Conservation (phyloP, 768 basidiomycete species). For the Terana coerulea region DNA sequence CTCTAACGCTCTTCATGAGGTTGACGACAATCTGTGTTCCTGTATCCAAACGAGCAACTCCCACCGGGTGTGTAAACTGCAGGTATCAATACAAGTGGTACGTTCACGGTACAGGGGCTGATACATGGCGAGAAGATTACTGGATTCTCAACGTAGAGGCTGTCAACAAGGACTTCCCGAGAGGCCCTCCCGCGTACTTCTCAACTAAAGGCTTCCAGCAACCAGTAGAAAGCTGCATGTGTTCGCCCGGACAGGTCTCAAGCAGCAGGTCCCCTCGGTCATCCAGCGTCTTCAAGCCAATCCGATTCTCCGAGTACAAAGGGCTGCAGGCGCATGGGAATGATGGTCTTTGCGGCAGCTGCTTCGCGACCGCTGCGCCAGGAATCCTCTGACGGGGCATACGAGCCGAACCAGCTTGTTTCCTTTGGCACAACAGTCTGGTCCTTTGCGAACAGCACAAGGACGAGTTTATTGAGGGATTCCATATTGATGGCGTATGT, state of each 20-base stretch:
- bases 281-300: conserved; percentile 71
- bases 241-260: conserved; percentile 63
- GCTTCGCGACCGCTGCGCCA: conserved; percentile 18
- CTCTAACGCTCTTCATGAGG: neutral
- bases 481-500: conserved; percentile 61
- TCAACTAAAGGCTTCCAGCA: conserved; percentile 32
- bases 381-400: conserved; percentile 40
- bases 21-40: neutral
- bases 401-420: conserved; percentile 83
- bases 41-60: neutral
- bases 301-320: conserved; percentile 80
- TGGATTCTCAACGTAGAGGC: neutral
- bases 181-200: conserved; percentile 23
- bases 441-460: conserved; percentile 71
- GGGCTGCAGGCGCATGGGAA: conserved; percentile 71
- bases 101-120: neutral
- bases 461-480: conserved; percentile 61
- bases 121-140: neutral
- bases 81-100: neutral
- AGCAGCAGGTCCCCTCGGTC: conserved; percentile 57
- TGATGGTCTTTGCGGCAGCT: conserved; percentile 33
- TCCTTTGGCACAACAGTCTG: conserved; percentile 81
- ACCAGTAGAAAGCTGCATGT: conserved; percentile 59
- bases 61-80: neutral
- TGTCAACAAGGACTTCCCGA: neutral